Base-by-base conservation (phyloP, 768 basidiomycete species). In the Leccinum barrowsii region DNA sequence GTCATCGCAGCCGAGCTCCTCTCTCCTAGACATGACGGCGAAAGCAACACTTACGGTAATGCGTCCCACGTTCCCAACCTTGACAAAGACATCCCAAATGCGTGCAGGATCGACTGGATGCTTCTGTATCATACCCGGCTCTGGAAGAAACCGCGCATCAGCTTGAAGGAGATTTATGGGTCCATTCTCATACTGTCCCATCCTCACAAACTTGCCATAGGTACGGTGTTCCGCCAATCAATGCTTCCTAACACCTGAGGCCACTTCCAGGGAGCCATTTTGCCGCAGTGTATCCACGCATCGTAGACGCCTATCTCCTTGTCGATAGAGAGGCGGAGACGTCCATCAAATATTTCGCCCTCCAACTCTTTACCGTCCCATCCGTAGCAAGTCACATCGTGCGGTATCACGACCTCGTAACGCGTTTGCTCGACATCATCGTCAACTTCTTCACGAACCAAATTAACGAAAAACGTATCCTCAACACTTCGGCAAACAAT, bases 281-380 rank as follows among this genome's bases (percentile, higher is more conserved):
- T 70, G 88, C 92, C 0, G 82, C 81, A 54, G 85, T 92, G 10
- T 99, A 98, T 73, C 87, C 87, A 57, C 82, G 87, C 64, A 79
- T 98, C 51, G 89, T 95, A 64, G 92, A 96, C 64, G 85, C 92
- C 2, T 98, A 95, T 74, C 85, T 98, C 8, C 84, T 96, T 48
- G 84, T 90, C 21, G 97, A 98, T 65, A 84, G 95, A 12, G 96
- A 99, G 70, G 89, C 92, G 1, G 97, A 99, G 70, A 93, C 92
- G 7, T 94, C 92, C 15, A 89, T 98, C 77, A 90, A 95, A 67
- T 94, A 93, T 69, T 91, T 96, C 61, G 90, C 92, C 15, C 79
- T 96, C 5, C 93, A 97, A 67, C 81, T 98, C 34, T 97, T 97
- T 76, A 94, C 94, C 0, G 89, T 93, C 1, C 94, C 94, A 0